Evolutionary conservation across 2,329 filamentous ascomycete genomes (phyloP), one percentile per base, ranked within the genome.

Genomic region (Kalaharituber pfeilii): DNA sequence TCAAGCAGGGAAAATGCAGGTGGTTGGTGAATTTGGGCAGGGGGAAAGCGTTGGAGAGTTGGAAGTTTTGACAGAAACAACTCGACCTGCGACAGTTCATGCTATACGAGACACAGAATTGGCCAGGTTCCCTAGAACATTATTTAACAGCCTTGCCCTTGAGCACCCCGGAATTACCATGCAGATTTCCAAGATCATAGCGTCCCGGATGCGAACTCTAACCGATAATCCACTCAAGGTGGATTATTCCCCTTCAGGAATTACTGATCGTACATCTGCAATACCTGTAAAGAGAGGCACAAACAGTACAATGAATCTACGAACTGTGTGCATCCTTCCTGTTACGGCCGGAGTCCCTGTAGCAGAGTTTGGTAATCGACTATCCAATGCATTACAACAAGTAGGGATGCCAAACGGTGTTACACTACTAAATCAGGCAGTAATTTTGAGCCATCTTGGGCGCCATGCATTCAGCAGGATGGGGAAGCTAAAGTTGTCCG

Each of bases 141-240:
- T 98, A 1, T 98, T 98, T 73, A 98, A 98, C 72, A 98, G 91
- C 65, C 77, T 98, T 52, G 91, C 91, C 0, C 83, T 94, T 65
- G 91, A 98, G 65, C 91, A 98, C 65, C 91, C 91, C 4, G 93
- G 87, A 44, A 98, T 98, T 65, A 96, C 91, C 0, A 96, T 98
- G 67, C 95, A 96, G 68, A 94, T 98, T 26, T 96, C 91, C 1
- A 98, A 96, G 68, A 91, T 98, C 62, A 95, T 98, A 63, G 91
- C 91, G 0, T 87, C 88, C 30, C 80, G 91, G 2, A 96, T 98
- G 91, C 77, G 89, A 57, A 78, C 85, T 42, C 70, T 95, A 36
- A 79, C 96, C 20, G 86, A 96, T 62, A 82, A 88, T 62, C 84
- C 86, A 1, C 70, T 85, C 15, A 83, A 89, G 52, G 71, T 71